Evolutionary conservation across 1,284 basidiomycete genomes (phyloP).

Genomic region (Porogramme epimiltina): DNA sequence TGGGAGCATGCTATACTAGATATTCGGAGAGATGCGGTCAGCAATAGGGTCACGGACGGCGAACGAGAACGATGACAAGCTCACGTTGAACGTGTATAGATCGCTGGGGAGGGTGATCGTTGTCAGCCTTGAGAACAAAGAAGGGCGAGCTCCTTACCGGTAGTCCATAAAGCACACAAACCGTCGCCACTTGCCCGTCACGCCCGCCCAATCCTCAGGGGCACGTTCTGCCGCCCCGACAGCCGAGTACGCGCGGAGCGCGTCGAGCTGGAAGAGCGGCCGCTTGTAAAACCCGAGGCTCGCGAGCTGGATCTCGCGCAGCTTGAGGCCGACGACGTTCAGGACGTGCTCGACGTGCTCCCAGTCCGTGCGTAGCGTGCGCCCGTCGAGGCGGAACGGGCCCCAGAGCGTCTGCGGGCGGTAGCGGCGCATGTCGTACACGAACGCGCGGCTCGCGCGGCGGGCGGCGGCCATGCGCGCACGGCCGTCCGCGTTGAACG

Average conservation of each 20-base stretch:
- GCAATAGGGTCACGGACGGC: no score
- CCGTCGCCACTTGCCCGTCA: constrained; percentile 69
- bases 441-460: constrained; percentile 51
- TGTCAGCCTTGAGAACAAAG: not conserved
- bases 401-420: constrained; percentile 51
- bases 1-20: constrained; percentile 38
- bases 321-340: constrained; percentile 60
- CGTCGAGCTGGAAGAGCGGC: constrained; percentile 52
- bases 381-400: constrained; percentile 42
- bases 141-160: constrained; percentile 42
- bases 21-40: not conserved
- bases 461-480: constrained; percentile 39
- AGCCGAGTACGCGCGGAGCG: constrained; percentile 53
- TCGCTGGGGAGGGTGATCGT: constrained; percentile 12
- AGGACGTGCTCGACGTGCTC: constrained; percentile 58
- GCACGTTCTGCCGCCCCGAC: constrained; percentile 37
- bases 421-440: constrained; percentile 69
- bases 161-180: constrained; percentile 78
- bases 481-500: constrained; percentile 28
- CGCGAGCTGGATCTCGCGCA: constrained; percentile 46
- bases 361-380: constrained; percentile 51
- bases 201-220: constrained; percentile 65
- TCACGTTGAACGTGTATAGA: constrained; percentile 56
- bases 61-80: no score
- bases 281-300: constrained; percentile 37